A percentile compares a stretch with the other conserved stretches of the same genome.
phyloP scores from a whole-genome alignment of 2,329 filamentous ascomycete genomes.

The Aaosphaeria pasadenensis region DNA sequence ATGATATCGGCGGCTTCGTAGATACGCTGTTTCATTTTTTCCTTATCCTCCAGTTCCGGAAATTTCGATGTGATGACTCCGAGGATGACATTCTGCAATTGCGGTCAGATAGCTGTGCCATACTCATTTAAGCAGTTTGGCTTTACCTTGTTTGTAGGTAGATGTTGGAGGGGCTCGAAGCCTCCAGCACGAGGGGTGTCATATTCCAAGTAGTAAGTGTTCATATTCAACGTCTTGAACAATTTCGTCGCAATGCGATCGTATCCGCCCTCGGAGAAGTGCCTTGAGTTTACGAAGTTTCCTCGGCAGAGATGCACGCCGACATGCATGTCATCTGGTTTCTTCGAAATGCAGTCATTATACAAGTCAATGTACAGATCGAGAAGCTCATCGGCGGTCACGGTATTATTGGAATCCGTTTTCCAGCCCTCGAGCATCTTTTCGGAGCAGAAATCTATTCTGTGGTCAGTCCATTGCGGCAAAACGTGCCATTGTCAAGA shows the following conservation, averaged over 20 bases:
- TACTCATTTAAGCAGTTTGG: not conserved
- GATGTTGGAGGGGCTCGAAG: constrained; percentile 40
- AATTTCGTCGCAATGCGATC: constrained; percentile 39
- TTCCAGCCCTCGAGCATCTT: constrained; percentile 36
- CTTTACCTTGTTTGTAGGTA: constrained; percentile 36
- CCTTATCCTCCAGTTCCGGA: constrained; percentile 39
- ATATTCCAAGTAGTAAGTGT: constrained; percentile 37
- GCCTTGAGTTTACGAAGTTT: constrained; percentile 42
- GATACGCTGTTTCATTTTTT: constrained; percentile 41
- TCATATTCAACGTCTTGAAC: constrained; percentile 24
- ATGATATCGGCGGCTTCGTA: constrained; percentile 58
- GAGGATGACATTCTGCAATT: constrained; percentile 37
- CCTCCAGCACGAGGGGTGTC: constrained; percentile 44
- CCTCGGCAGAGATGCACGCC: constrained; percentile 68
- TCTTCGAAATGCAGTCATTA: constrained; percentile 63
- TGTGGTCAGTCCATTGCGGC: not conserved
- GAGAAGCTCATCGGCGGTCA: constrained; percentile 64
- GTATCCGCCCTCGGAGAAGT: constrained; percentile 44
- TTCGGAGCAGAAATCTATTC: constrained; percentile 29
- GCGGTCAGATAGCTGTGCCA: not conserved
- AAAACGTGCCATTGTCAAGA: not conserved
- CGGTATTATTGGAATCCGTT: constrained; percentile 62
- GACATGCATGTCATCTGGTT: constrained; percentile 66
- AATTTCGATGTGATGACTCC: constrained; percentile 44
- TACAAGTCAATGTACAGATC: constrained; percentile 72